Evolutionary conservation across 139 green algal genomes (phyloP), one percentile per base, ranked within the genome.

Genomic region (Micractinium conductrix): DNA sequence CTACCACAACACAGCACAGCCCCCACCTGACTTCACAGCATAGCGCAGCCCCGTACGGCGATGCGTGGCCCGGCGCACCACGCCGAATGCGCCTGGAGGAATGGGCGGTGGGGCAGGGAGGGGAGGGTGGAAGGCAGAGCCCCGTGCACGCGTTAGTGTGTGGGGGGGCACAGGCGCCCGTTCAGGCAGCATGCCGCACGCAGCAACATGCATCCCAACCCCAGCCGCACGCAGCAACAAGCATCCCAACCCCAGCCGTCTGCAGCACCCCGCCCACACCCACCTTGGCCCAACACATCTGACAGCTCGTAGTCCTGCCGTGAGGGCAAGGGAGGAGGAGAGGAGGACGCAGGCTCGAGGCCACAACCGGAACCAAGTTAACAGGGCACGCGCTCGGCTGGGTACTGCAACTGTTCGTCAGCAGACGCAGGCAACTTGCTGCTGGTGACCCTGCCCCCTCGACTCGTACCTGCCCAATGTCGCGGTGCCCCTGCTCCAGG

Each of bases 11-110:
- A n/a, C n/a, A n/a, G n/a, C n/a, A n/a, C n/a, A n/a, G n/a, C n/a
- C n/a, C n/a, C n/a, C n/a, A n/a, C n/a, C n/a, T 2, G 76, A 84
- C 33, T 90, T 90, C 14, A 82, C 85, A 5, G 87, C 87, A 28
- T 80, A 84, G 45, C 42, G 24, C 72, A 83, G 42, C 4, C 58
- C 69, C 35, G 83, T 90, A 43, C 63, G 53, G 22, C 44, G n/a
- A 71, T 90, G 63, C 53, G 45, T 67, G 5, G 75, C 80, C 33
- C 69, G 70, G 12, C 83, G 82, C 12, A 90, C 87, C 45, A 90
- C 87, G 17, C 87, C 87, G 79, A 84, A 86, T 14, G 83, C 83
- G 50, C 76, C 76, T 82, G 38, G 4, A 17, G 10, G 35, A 22
- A 14, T 37, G 21, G 65, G 33, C 8, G 37, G 33, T 4, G 43